Base-by-base conservation (phyloP, 1,139 yeast species). In the Blastobotrys aristatus region DNA sequence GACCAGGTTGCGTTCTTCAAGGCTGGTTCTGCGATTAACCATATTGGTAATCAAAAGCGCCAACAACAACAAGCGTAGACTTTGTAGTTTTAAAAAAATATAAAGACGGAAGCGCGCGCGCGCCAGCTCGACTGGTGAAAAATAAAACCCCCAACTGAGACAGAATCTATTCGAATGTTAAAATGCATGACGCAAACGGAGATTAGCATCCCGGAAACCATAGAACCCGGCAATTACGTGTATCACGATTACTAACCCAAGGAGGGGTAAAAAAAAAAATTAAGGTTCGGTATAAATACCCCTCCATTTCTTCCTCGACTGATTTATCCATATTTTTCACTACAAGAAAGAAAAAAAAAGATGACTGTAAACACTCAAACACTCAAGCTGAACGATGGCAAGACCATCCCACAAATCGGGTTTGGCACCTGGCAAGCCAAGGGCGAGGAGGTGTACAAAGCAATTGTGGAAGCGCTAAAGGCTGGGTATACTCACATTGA, bases 1-100 rank as follows among this genome's bases (percentile, higher is more conserved):
- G 98, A 92, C 68, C 98, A 92, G 74, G 76, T 92, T 50, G 95
- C 86, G 56, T 92, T 92, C 71, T 92, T 90, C 79, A 89, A 83
- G 69, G 97, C 97, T 41, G 98, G 98, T 49, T 86, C 96, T 49
- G 98, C 98, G 38, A 88, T 92, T 63, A 90, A 90, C 69, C 80
- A 81, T 70, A 92, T 92, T 65, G 96, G 97, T 58, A 77, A 82
- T 37, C 37, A 34, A 22, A 38, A 39, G 40, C 24, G 26, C 14
- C 33, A 36, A 21, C 30, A 36, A 18, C 30, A 33, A 21, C 26
- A 24, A 21, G n/a, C n/a, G n/a, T n/a, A n/a, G n/a, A n/a, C n/a
- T n/a, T n/a, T n/a, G n/a, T n/a, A n/a, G n/a, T n/a, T n/a, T n/a
- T n/a, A n/a, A n/a, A n/a, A n/a, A n/a, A n/a, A n/a, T n/a, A n/a